These are phyloP conservation scores for Gynochthodes officinalis DNA, from an alignment of 257 asterid species.

Conservation along the genomic window DNA sequence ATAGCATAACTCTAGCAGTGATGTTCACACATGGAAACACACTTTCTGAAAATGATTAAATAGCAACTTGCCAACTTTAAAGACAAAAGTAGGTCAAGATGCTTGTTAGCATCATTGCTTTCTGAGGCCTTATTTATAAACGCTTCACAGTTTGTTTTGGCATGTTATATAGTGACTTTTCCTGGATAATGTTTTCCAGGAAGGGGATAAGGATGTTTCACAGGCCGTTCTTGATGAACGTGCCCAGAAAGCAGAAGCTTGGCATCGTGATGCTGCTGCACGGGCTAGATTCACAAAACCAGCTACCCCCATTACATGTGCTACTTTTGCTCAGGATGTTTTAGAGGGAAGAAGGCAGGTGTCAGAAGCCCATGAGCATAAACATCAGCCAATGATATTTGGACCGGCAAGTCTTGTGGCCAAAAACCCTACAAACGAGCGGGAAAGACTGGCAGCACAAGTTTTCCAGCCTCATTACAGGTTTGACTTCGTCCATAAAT, in stretches of 20 bases:
- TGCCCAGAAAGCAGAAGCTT: slow-evolving; percentile 71
- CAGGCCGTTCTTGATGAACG: slow-evolving; percentile 74
- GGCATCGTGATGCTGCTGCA: slow-evolving; percentile 86
- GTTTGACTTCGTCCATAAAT: slow-evolving; percentile 27
- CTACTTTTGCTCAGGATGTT: slow-evolving; percentile 96
- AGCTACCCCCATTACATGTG: slow-evolving; percentile 88
- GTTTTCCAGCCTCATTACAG: slow-evolving; percentile 95
- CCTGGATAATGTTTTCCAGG: slow-evolving; percentile 35
- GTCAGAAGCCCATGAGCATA: slow-evolving; percentile 79
- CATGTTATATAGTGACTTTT: background rate
- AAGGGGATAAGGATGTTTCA: slow-evolving; percentile 59
- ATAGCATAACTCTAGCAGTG: background rate
- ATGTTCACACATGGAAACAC: background rate
- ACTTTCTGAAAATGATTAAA: background rate
- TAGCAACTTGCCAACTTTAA: background rate
- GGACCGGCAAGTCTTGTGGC: slow-evolving; percentile 88
- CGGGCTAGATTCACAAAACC: slow-evolving; percentile 64
- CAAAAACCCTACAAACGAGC: slow-evolving; percentile 74
- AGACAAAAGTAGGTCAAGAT: background rate
- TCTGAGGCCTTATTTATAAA: too few relatives aligned
- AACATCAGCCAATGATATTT: slow-evolving; percentile 88
- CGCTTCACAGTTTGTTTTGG: background rate
- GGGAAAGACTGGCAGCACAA: slow-evolving; percentile 88
- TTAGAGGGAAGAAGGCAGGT: slow-evolving; percentile 78
- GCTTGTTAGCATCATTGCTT: background rate